Base-by-base conservation (phyloP, 805 yeast genomes). In the Metschnikowia hibisci region DNA sequence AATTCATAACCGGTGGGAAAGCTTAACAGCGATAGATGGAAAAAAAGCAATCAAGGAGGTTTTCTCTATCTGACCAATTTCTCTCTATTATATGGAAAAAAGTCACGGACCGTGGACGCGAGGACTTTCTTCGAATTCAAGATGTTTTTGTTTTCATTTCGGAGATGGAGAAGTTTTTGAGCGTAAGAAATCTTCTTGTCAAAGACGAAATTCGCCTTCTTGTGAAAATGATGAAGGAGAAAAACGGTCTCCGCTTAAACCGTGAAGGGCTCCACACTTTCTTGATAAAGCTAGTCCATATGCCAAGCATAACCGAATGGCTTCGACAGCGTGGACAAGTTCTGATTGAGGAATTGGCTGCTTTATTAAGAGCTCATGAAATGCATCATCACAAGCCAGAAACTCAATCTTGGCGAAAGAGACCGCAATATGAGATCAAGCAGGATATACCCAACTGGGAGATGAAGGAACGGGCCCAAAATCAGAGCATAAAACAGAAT, bases 281-380 rank as follows among this genome's bases (percentile, higher is more conserved):
- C 34, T 28, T 53, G 27, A 47, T 46, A 8, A 50, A 47, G 7
- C 53, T 53, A 4, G 52, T 45, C 8, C 51, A 42, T 11, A 32
- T 40, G n/a, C 10, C 22, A 3, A 32, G 49, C 10, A 36, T 51
- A 16, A 42, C 36, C n/a, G 47, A 45, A 18, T 44, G 40, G 40
- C 27, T 37, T 18, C 40, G 33, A 20, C 14, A 6, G 6, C 18
- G 40, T 10, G 40, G 34, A 6, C 26, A 29, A 2, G 20, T 37
- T 35, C 20, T 10, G 40, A 10, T 11, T n/a, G 14, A 12, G 9
- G 25, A 27, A 2, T 16, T 35, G 18, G 27, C 31, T n/a, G 25
- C 10, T 15, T 26, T 35, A 15, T 6, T 35, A 30, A 30, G 32
- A 16, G 27, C 15, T n/a, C 39, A 35, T n/a, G 32, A 35, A 7